These are phyloP conservation scores for Leccinellum rugosiceps DNA, from an alignment of 768 basidiomycete species.

Conservation along the genomic window DNA sequence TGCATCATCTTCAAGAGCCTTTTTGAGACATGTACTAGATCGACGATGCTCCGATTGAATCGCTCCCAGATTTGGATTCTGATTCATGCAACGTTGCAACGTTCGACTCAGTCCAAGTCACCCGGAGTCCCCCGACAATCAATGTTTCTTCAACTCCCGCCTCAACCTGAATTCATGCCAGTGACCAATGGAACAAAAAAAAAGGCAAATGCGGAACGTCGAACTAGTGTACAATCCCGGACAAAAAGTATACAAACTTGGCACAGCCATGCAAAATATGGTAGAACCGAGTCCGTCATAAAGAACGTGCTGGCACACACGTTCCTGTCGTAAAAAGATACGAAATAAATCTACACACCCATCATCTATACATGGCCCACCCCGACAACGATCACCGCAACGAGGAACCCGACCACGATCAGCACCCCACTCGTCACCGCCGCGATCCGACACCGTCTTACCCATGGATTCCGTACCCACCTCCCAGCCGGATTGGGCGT, in stretches of 20 bases:
- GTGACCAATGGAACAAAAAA: too few species aligned
- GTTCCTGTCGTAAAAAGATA: background rate
- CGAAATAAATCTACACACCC: background rate
- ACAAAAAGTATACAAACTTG: background rate
- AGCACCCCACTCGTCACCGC: conserved; percentile 56
- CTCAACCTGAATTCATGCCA: too few species aligned
- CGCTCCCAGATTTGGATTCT: too few species aligned
- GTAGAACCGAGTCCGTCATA: background rate
- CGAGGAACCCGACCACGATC: conserved; percentile 49
- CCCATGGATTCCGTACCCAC: conserved; percentile 35
- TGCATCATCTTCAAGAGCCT: too few species aligned
- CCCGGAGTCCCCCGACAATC: too few species aligned
- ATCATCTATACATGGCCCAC: background rate
- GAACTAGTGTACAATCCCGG: too few species aligned
- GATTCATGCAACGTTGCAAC: too few species aligned
- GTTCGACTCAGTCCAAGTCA: too few species aligned
- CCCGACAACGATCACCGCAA: conserved; percentile 41
- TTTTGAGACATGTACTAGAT: too few species aligned
- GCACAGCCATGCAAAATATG: background rate
- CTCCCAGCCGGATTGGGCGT: conserved; percentile 17
- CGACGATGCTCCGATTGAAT: too few species aligned
- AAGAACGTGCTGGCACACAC: background rate
- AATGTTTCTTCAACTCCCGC: too few species aligned
- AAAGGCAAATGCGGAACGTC: too few species aligned
- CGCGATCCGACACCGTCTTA: conserved; percentile 51